phyloP scores from a whole-genome alignment of 2,329 filamentous ascomycete genomes.

The Hymenoscyphus repandus region DNA sequence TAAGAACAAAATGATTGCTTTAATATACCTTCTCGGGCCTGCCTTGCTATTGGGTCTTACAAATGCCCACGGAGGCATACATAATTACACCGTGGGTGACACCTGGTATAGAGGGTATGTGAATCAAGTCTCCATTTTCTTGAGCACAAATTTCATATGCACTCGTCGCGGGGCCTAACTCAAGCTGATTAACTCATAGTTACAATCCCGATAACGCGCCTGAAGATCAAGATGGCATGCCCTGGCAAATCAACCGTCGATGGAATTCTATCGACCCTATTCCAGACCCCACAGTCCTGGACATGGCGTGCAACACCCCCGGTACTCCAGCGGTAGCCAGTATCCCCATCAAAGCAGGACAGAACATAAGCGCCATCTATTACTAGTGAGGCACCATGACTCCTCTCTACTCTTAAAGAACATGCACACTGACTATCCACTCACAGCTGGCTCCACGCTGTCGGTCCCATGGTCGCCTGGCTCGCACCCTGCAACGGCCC shows the following conservation, averaged over 20 bases:
- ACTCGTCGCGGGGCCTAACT: background rate
- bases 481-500: conserved; percentile 13
- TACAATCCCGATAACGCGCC: conserved; percentile 9
- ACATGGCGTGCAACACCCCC: conserved; percentile 13
- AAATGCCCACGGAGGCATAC: conserved; percentile 15
- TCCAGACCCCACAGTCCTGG: conserved; percentile 8
- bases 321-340: conserved; percentile 13
- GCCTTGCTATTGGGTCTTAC: background rate
- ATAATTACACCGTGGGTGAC: conserved; percentile 15
- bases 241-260: conserved; percentile 15
- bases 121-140: too few relatives aligned
- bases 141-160: background rate
- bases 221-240: conserved; percentile 9
- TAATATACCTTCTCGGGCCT: conserved; percentile 1
- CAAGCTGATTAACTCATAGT: background rate
- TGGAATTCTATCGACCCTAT: conserved; percentile 18
- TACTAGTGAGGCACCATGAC: conserved; percentile 5
- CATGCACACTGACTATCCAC: background rate
- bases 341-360: conserved; percentile 15
- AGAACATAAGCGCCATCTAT: conserved; percentile 18
- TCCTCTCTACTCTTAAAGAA: background rate
- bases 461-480: conserved; percentile 16
- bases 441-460: conserved; percentile 13
- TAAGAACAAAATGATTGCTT: background rate
- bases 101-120: conserved; percentile 15